Base-by-base conservation (phyloP, 2,329 filamentous ascomycete genomes). In the Beauveria sp. region DNA sequence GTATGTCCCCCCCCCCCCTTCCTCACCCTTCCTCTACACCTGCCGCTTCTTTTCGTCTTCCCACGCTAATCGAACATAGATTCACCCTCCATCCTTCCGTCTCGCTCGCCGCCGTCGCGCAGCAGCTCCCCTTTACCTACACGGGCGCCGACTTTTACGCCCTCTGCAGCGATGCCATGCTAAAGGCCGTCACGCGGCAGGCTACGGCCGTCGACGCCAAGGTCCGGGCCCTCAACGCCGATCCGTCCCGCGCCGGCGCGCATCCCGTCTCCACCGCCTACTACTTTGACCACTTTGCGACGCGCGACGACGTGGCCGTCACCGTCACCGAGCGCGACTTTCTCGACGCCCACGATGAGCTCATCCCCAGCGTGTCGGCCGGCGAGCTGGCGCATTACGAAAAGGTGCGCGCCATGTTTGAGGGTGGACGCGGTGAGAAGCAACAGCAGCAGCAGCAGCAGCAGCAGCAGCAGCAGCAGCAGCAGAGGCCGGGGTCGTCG, bases 101-200 rank as follows among this genome's bases (percentile, higher is more conserved):
- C 52, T 95, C 91, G 12, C 84, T 99, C 12, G 73, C 81, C 28
- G 78, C 84, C 8, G 86, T 99, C 52, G 89, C 93, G 4, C 81
- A 89, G 57, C 81, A 81, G 12, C 83, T 99, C 4, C 95, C 95
- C 0, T 95, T 97, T 72, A 98, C 93, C 3, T 99, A 97, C 77
- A 99, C 95, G 0, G 95, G 95, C 70, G 95, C 95, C 65, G 95
- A 99, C 76, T 88, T 99, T 71, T 99, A 99, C 75, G 95, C 95
- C 1, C 82, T 99, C 22, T 98, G 93, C 78, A 96, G 92, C 49
- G 95, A 99, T 73, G 92, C 95, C 57, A 99, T 99, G 95, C 88
- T 99, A 67, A 98, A 99, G 74, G 95, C 95, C 22, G 93, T 99
- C 62, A 99, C 95, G 3, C 86, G 95, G 5, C 91, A 96, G 71